A percentile compares a stretch with the other conserved stretches of the same genome.
Evolutionary conservation across 805 yeast genomes (phyloP).

Genomic region (Candida ortonii): DNA sequence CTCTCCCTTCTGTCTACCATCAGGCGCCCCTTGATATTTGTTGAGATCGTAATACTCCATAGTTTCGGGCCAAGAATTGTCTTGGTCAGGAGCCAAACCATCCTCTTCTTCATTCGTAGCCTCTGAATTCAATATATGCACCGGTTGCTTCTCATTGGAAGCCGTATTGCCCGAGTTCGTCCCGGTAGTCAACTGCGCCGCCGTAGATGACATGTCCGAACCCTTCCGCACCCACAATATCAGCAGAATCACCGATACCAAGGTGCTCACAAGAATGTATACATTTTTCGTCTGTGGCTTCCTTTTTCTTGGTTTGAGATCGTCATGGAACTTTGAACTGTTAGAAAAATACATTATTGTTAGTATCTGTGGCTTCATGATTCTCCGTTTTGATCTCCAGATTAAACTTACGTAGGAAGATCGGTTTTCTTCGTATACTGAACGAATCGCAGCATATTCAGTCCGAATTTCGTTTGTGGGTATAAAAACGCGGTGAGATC

Average conservation of each 20-base stretch:
- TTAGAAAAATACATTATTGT: too few relatives aligned
- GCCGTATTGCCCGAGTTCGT: too few relatives aligned
- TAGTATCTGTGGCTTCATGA: background rate
- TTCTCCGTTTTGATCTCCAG: too few relatives aligned
- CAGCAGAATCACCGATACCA: constrained; percentile 7
- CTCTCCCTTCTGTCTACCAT: constrained; percentile 54
- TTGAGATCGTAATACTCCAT: constrained; percentile 63
- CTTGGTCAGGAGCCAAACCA: constrained; percentile 1
- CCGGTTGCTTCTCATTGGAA: too few relatives aligned
- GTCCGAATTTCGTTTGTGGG: too few relatives aligned
- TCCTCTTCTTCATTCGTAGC: constrained; percentile 4
- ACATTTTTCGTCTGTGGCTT: constrained; percentile 5
- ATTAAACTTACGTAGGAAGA: constrained; percentile 45
- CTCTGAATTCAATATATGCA: constrained; percentile 4
- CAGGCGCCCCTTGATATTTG: constrained; percentile 50
- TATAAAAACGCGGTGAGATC: too few relatives aligned
- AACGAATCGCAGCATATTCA: constrained; percentile 26
- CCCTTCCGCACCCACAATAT: constrained; percentile 6
- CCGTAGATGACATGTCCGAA: background rate
- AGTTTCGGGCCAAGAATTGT: constrained; percentile 10
- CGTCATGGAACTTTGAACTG: constrained; percentile 10
- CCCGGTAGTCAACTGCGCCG: too few relatives aligned
- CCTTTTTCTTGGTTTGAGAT: constrained; percentile 20
- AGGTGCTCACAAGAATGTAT: constrained; percentile 3
- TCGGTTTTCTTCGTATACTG: constrained; percentile 43